Evolutionary conservation across 1,284 basidiomycete species (phyloP).

Genomic region (Apiotrichum laibachii): DNA sequence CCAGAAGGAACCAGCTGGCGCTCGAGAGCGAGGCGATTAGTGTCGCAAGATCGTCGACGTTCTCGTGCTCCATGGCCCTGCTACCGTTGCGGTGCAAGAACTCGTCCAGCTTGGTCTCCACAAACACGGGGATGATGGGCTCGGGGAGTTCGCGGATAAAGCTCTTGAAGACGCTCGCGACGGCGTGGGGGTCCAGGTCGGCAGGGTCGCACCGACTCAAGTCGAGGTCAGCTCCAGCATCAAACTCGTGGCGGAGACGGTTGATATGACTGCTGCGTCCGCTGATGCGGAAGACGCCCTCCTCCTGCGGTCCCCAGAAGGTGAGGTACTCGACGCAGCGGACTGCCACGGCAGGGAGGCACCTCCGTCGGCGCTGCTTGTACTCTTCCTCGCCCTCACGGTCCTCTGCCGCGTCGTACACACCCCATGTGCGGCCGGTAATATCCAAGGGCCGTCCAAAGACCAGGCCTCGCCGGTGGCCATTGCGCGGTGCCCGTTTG

Average conservation of each 20-base stretch:
- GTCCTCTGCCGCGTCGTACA: conserved; percentile 26
- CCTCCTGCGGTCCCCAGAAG: conserved; percentile 50
- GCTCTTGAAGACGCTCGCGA: conserved; percentile 65
- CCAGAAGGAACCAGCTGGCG: conserved; percentile 50
- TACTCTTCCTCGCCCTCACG: conserved; percentile 23
- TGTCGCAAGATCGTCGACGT: conserved; percentile 24
- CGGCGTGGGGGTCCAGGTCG: conserved; percentile 86
- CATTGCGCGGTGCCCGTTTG: conserved; percentile 22
- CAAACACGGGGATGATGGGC: conserved; percentile 67
- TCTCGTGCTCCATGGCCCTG: conserved; percentile 4
- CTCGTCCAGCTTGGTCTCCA: conserved; percentile 70
- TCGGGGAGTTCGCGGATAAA: conserved; percentile 64
- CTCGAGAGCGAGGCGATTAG: conserved; percentile 39
- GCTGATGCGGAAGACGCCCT: conserved; percentile 53
- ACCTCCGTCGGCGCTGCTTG: conserved; percentile 32
- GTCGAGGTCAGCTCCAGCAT: conserved; percentile 81
- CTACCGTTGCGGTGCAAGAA: conserved; percentile 7
- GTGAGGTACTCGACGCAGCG: conserved; percentile 49
- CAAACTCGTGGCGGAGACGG: conserved; percentile 74
- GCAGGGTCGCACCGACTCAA: conserved; percentile 69
- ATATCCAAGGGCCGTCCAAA: conserved; percentile 42
- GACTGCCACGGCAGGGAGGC: conserved; percentile 48
- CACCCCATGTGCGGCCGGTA: conserved; percentile 35
- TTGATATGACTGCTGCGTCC: conserved; percentile 61
- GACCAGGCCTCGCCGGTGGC: conserved; percentile 26